Conservation (phyloP, 257 asterid species). For the Fraxinus anomala region DNA sequence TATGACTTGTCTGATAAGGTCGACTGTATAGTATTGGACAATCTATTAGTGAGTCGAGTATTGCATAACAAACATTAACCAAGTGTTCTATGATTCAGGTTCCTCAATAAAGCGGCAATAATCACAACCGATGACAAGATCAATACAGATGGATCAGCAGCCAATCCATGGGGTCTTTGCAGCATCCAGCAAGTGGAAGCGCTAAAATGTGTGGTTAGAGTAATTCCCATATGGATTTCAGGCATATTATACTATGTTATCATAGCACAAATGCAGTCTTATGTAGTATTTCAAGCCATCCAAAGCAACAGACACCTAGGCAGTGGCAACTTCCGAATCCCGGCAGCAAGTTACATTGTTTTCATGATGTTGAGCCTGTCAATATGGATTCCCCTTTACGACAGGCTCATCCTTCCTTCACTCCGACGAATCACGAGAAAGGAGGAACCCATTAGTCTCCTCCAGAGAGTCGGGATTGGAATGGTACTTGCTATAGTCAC, state of each 20-base stretch:
- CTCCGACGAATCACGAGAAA: conserved; percentile 24
- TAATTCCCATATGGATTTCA: conserved; percentile 39
- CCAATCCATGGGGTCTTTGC: conserved; percentile 39
- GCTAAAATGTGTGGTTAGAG: conserved; percentile 35
- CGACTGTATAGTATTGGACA: too few species aligned
- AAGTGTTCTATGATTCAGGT: conserved; percentile 16
- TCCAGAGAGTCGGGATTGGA: conserved; percentile 40
- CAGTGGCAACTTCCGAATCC: conserved; percentile 28
- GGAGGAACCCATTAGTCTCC: conserved; percentile 29
- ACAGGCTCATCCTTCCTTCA: conserved; percentile 33
- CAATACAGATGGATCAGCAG: conserved; percentile 35
- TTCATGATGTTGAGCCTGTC: conserved; percentile 35
- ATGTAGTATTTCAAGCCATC: conserved; percentile 36
- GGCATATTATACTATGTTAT: conserved; percentile 25
- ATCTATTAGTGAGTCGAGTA: background rate
- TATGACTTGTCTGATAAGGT: too few species aligned
- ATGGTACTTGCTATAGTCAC: conserved; percentile 20
- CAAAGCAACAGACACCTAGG: conserved; percentile 29
- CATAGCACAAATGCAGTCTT: conserved; percentile 24
- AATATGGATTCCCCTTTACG: conserved; percentile 38
- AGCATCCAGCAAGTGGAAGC: conserved; percentile 43
- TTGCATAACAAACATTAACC: background rate
- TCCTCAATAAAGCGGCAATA: conserved; percentile 36
- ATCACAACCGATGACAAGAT: conserved; percentile 29
- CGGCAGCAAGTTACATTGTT: conserved; percentile 37